Base-by-base conservation (phyloP, 805 yeast genomes). In the Metschnikowia proteae region DNA sequence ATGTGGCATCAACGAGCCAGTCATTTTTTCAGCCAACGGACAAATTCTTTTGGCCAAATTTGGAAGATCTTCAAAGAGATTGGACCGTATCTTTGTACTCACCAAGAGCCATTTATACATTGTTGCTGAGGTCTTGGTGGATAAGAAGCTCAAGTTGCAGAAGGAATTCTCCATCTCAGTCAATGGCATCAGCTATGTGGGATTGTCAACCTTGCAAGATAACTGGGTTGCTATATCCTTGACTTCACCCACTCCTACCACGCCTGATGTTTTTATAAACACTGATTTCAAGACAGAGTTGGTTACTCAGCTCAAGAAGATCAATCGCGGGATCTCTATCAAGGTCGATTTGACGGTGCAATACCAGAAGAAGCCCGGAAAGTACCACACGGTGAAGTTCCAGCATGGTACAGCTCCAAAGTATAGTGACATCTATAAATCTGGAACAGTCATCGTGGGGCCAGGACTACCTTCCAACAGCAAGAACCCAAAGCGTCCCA, bases 331-430 rank as follows among this genome's bases (percentile, higher is more conserved):
- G 0, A 68, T 89, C 42, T 73, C 76, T 3, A 77, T 94, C 40
- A 77, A 75, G 38, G 78, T 94, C 53, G 91, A 85, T 1, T 79
- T 86, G 3, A 78, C 86, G 0, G 79, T 94, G 49, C 79, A 80
- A 52, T 94, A 94, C 67, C 88, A 85, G 68, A 94, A 92, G 77
- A 94, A 94, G 65, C 89, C 97, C 1, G 96, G 96, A 2, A 80
- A 81, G 64, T 84, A 81, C 64, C 94, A 90, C 52, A 65, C 78
- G 6, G 86, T 94, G 56, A 90, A 87, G 65, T 81, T 86, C 60
- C 80, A 76, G 45, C 65, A 76, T 36, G 85, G 84, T 41, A 75
- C 74, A 9, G 67, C 67, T 6, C 95, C 96, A 8, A 60, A 58
- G 8, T 64, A 79, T 54, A 75, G 86, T 38, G 98, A 94, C 64